phyloP scores from a whole-genome alignment of 164 flowering plant species.

The Protea cynaroides region DNA sequence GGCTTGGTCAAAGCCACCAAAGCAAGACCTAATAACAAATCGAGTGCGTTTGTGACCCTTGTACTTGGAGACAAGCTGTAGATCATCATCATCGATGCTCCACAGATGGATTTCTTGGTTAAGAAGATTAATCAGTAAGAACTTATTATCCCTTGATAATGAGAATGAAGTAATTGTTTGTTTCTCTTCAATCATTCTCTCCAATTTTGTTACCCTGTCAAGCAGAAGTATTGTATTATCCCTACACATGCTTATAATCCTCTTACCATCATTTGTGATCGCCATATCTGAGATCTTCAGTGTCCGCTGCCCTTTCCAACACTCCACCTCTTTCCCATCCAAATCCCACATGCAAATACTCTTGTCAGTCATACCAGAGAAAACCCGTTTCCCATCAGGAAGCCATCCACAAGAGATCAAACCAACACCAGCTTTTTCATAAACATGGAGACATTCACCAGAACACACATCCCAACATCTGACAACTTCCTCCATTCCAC shows the following conservation, averaged over 20 bases:
- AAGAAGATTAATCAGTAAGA: constrained; percentile 58
- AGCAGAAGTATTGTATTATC: constrained; percentile 45
- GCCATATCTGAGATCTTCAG: constrained; percentile 66
- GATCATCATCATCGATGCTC: constrained; percentile 54
- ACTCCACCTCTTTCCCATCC: constrained; percentile 72
- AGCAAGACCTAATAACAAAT: constrained; percentile 69
- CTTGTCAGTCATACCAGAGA: constrained; percentile 63
- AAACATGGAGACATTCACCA: constrained; percentile 65
- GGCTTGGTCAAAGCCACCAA: constrained; percentile 71
- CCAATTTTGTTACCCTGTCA: constrained; percentile 48
- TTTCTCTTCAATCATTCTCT: constrained; percentile 52
- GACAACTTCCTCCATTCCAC: constrained; percentile 70
- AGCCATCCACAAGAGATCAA: constrained; percentile 79
- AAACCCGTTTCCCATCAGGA: constrained; percentile 57
- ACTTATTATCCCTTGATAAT: constrained; percentile 48
- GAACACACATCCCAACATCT: constrained; percentile 72
- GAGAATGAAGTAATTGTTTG: constrained; percentile 63
- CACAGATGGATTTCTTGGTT: constrained; percentile 82
- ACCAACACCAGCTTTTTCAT: constrained; percentile 59
- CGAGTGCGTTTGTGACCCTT: constrained; percentile 72
- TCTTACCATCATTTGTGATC: constrained; percentile 61
- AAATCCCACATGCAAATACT: constrained; percentile 87
- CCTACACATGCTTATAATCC: constrained; percentile 53
- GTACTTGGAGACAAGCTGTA: constrained; percentile 42
- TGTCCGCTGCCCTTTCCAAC: constrained; percentile 69